Conservation (phyloP, 2,329 filamentous ascomycete genomes). For the Phyllosticta paracitricarpa region DNA sequence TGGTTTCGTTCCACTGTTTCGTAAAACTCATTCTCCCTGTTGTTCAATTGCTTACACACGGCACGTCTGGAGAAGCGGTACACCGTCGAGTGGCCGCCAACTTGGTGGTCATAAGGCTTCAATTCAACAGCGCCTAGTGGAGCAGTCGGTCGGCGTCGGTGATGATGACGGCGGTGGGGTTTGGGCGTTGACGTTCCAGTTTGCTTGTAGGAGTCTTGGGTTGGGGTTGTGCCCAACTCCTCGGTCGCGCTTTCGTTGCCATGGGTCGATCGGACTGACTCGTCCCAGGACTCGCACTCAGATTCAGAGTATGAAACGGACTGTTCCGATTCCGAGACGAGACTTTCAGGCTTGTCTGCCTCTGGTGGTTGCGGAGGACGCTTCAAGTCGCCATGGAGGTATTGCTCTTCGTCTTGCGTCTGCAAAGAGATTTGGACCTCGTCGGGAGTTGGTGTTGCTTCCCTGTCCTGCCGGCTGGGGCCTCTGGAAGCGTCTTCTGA, state of each 20-base stretch:
- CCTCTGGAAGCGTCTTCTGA: slow-evolving; percentile 2
- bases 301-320: slow-evolving; percentile 28
- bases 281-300: slow-evolving; percentile 31
- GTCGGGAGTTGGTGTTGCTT: slow-evolving; percentile 23
- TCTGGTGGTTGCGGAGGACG: slow-evolving; percentile 29
- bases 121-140: slow-evolving; percentile 88
- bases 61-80: slow-evolving; percentile 93
- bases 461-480: slow-evolving; percentile 5
- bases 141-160: slow-evolving; percentile 31
- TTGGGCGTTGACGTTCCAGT: slow-evolving; percentile 14
- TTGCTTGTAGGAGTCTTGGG: slow-evolving; percentile 14
- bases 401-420: slow-evolving; percentile 49
- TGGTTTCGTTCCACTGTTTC: slow-evolving; percentile 89
- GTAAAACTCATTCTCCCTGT: slow-evolving; percentile 97
- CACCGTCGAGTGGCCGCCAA: slow-evolving; percentile 90
- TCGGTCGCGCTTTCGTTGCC: slow-evolving; percentile 43
- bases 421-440: slow-evolving; percentile 55
- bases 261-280: slow-evolving; percentile 34
- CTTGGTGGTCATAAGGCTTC: slow-evolving; percentile 94
- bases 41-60: slow-evolving; percentile 97
- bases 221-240: slow-evolving; percentile 36
- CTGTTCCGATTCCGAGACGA: slow-evolving; percentile 14
- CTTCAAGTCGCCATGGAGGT: slow-evolving; percentile 49
- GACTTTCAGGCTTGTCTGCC: slow-evolving; percentile 13
- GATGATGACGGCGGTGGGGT: slow-evolving; percentile 22